phyloP scores from a whole-genome alignment of 2,329 filamentous ascomycete genomes.

The Alternaria brassicicola region DNA sequence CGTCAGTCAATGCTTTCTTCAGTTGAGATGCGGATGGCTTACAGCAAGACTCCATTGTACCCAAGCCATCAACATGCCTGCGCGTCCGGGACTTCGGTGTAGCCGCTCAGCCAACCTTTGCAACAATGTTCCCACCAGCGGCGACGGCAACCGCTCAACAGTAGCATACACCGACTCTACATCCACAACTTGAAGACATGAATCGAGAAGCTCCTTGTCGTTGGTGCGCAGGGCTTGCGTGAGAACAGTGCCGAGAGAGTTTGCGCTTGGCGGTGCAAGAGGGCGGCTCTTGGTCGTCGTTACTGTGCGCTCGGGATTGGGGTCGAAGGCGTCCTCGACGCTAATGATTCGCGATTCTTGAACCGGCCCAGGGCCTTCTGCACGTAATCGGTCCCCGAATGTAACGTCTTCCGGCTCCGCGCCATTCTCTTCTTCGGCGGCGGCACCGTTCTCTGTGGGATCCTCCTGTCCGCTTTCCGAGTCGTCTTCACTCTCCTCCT shows the following conservation, averaged over 20 bases:
- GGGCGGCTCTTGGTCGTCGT: conserved; percentile 52
- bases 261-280: conserved; percentile 69
- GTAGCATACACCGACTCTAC: conserved; percentile 80
- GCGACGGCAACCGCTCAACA: conserved; percentile 86
- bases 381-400: conserved; percentile 84
- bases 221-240: conserved; percentile 92
- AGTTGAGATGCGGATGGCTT: not conserved
- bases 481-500: conserved; percentile 49
- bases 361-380: conserved; percentile 55
- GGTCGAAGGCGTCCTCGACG: conserved; percentile 64
- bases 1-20: not conserved
- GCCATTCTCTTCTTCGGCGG: conserved; percentile 43
- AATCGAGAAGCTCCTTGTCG: conserved; percentile 87
- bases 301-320: conserved; percentile 53
- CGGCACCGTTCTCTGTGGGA: conserved; percentile 25
- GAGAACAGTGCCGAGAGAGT: conserved; percentile 89
- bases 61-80: conserved; percentile 90
- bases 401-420: conserved; percentile 65
- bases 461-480: conserved; percentile 35
- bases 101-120: conserved; percentile 85
- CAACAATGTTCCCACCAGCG: conserved; percentile 78
- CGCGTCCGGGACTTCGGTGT: conserved; percentile 84
- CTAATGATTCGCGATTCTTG: conserved; percentile 65
- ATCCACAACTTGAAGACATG: conserved; percentile 83
- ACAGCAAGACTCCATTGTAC: conserved; percentile 71